Evolutionary conservation across 345 rosid species (phyloP).

Genomic region (Populus deltoides): DNA sequence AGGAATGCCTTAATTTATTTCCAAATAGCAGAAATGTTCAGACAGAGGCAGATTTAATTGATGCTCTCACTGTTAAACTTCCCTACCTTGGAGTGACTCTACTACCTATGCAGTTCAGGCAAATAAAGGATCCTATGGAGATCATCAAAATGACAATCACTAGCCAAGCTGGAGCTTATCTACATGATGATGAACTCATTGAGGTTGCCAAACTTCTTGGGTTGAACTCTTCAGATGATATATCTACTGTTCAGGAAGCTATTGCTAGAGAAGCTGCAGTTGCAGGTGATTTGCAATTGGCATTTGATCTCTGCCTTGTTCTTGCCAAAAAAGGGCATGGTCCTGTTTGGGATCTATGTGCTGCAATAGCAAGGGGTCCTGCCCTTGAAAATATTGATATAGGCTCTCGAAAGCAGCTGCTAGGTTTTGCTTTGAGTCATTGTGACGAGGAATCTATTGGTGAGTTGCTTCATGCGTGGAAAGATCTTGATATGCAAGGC

Average conservation of each 20-base stretch:
- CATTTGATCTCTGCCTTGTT: conserved; percentile 85
- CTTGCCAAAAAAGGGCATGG: conserved; percentile 90
- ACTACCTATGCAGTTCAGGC: conserved; percentile 87
- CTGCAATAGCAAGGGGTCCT: conserved; percentile 98
- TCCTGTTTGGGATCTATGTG: conserved; percentile 91
- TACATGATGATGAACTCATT: conserved; percentile 82
- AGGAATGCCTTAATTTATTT: conserved; percentile 82
- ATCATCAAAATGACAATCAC: conserved; percentile 90
- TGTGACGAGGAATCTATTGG: conserved; percentile 91
- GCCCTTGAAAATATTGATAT: conserved; percentile 85
- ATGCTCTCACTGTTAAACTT: conserved; percentile 83
- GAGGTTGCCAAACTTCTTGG: conserved; percentile 98
- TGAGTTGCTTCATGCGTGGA: conserved; percentile 95
- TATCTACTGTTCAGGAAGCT: conserved; percentile 85
- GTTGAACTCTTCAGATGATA: conserved; percentile 67
- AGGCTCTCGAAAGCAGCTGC: conserved; percentile 67
- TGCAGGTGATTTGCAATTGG: conserved; percentile 94
- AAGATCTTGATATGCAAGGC: conserved; percentile 87
- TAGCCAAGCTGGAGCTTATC: conserved; percentile 81
- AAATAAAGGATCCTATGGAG: conserved; percentile 95
- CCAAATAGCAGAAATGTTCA: conserved; percentile 73
- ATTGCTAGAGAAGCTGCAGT: conserved; percentile 99
- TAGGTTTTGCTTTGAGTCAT: conserved; percentile 91
- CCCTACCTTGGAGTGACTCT: conserved; percentile 90
- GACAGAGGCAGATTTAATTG: conserved; percentile 80